Conservation (phyloP, 2,329 filamentous ascomycete species). For the Chrysoporthe cubensis region DNA sequence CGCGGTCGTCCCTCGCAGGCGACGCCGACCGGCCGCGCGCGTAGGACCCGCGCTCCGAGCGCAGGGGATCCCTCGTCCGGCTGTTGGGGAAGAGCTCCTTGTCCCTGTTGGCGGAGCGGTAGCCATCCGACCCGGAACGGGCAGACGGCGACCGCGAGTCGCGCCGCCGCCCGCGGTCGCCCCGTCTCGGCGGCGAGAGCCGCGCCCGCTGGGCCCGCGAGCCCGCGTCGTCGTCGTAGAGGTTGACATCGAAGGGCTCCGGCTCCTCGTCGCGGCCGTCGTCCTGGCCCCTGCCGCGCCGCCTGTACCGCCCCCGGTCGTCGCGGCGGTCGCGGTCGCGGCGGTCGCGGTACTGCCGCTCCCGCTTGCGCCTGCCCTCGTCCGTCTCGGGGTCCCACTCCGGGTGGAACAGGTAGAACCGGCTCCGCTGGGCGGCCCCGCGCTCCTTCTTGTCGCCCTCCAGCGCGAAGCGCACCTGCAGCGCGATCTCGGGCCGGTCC, state of each 20-base stretch:
- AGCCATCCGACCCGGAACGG: slow-evolving; percentile 34
- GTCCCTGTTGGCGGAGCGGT: slow-evolving; percentile 47
- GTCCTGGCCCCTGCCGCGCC: slow-evolving; percentile 51
- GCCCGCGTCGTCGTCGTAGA: slow-evolving; percentile 75
- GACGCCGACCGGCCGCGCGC: slow-evolving; percentile 57
- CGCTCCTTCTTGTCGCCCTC: slow-evolving; percentile 77
- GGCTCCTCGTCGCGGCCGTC: slow-evolving; percentile 63
- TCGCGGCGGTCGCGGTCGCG: slow-evolving; percentile 38
- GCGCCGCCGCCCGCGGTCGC: slow-evolving; percentile 17
- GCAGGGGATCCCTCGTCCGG: slow-evolving; percentile 30
- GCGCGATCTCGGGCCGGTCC: slow-evolving; percentile 67
- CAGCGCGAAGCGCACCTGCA: slow-evolving; percentile 76
- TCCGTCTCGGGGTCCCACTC: slow-evolving; percentile 80
- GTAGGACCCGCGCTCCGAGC: slow-evolving; percentile 36
- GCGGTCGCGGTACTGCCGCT: slow-evolving; percentile 59
- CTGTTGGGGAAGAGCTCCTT: slow-evolving; percentile 64
- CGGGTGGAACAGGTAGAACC: slow-evolving; percentile 91
- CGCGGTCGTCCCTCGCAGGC: slow-evolving; percentile 49
- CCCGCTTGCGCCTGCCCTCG: slow-evolving; percentile 50
- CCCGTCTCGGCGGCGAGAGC: slow-evolving; percentile 1
- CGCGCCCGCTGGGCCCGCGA: slow-evolving; percentile 39
- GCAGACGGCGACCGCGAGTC: slow-evolving; percentile 24
- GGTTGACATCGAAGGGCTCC: slow-evolving; percentile 66
- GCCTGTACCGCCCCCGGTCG: slow-evolving; percentile 44
- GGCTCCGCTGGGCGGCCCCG: slow-evolving; percentile 78